phyloP scores from a whole-genome alignment of 2,329 filamentous ascomycete species.

The Huntiella bhutanensis region DNA sequence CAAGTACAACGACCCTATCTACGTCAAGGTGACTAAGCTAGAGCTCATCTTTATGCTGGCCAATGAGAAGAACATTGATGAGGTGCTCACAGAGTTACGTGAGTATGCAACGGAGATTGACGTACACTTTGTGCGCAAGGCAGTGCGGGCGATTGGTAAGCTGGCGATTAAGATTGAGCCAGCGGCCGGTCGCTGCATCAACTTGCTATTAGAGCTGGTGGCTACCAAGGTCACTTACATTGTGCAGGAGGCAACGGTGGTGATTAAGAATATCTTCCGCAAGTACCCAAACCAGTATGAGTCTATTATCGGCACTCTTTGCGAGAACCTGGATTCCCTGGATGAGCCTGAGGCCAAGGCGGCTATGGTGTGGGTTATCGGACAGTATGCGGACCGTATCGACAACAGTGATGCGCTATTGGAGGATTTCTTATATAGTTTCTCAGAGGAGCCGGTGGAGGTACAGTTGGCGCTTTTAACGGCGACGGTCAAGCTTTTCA shows the following conservation, averaged over 20 bases:
- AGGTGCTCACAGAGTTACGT: conserved; percentile 80
- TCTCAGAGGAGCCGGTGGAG: conserved; percentile 85
- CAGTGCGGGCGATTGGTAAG: conserved; percentile 92
- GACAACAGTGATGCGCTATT: conserved; percentile 89
- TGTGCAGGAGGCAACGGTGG: conserved; percentile 94
- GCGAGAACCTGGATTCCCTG: conserved; percentile 86
- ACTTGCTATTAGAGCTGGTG: conserved; percentile 77
- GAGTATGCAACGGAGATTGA: conserved; percentile 98
- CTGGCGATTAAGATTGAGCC: conserved; percentile 97
- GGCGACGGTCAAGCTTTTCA: conserved; percentile 93
- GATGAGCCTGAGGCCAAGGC: conserved; percentile 97
- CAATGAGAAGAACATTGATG: conserved; percentile 83
- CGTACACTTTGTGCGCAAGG: conserved; percentile 95
- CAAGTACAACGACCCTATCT: conserved; percentile 99
- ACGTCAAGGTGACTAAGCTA: conserved; percentile 96
- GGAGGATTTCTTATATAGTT: conserved; percentile 87
- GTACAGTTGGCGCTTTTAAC: conserved; percentile 89
- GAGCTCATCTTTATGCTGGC: conserved; percentile 99
- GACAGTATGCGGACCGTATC: conserved; percentile 91
- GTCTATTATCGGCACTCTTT: conserved; percentile 86
- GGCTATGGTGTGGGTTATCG: conserved; percentile 98
- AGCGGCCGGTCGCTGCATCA: conserved; percentile 77
- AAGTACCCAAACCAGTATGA: conserved; percentile 99
- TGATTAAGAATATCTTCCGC: conserved; percentile 96
- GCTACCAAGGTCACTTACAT: conserved; percentile 98